Base-by-base conservation (phyloP, 192 early-diverging fungal species). In the Jimgerdemannia lactiflua region DNA sequence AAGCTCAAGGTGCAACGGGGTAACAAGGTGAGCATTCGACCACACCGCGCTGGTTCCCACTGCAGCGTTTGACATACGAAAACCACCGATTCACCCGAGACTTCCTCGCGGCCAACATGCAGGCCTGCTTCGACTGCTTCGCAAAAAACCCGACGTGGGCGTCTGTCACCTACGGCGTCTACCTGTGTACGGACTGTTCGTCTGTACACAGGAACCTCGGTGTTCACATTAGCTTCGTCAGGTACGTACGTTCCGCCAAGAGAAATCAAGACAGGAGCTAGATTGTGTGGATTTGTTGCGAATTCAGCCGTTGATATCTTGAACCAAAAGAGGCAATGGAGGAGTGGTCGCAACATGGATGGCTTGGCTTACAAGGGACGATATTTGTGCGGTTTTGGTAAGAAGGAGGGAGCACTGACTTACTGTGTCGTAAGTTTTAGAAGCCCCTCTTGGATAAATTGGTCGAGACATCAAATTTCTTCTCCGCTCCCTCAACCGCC, bases 141-240 rank as follows among this genome's bases (percentile, higher is more conserved):
- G 92, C 92, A 75, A 98, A 97, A 84, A 96, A 93, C 76, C 98
- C 98, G 64, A 95, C 94, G 0, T 99, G 98, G 98, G 88, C 96
- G 64, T 91, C 92, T 69, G 94, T 98, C 39, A 95, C 94, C 4
- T 98, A 91, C 81, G 98, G 96, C 44, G 89, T 99, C 40, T 99
- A 96, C 75, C 85, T 99, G 64, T 99, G 98, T 80, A 88, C 96
- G 39, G 97, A 99, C 75, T 99, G 98, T 80, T 96, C 96, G 11
- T 90, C 96, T 3, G 94, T 95, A 39, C 98, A 99, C 78, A 89
- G 98, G 74, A 97, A 96, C 77, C 90, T 99, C 82, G 98, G 98
- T 59, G 98, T 99, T 10, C 98, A 99, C 76, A 95, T 99, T 69
- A 94, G 92, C 10, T 99, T 98, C 91, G 98, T 98, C 9, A 87